Evolutionary conservation across 257 asterid species (phyloP).

Genomic region (Knoxia roxburghii): DNA sequence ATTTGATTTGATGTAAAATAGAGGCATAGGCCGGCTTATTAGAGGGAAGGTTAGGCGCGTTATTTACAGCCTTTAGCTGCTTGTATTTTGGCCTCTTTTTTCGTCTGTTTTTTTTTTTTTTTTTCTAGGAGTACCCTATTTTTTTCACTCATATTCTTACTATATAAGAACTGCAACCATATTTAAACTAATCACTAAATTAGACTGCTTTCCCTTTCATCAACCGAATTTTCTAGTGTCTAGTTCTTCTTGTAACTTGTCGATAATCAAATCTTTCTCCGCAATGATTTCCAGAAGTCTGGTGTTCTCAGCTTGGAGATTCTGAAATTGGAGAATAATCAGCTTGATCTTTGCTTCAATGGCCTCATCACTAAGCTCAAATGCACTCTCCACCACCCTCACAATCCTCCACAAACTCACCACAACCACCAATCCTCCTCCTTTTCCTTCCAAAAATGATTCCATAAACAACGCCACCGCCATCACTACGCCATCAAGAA

Average conservation of each 20-base stretch:
- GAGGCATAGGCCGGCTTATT: too few species aligned
- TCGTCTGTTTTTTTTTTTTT: too few species aligned
- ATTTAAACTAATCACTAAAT: too few species aligned
- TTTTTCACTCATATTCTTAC: too few species aligned
- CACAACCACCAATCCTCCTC: slow-evolving; percentile 31
- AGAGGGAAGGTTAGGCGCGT: too few species aligned
- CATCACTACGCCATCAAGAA: slow-evolving; percentile 26
- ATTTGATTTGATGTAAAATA: too few species aligned
- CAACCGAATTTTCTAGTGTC: background rate
- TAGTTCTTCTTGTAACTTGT: slow-evolving; percentile 17
- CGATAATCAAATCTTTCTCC: slow-evolving; percentile 26
- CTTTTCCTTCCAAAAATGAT: slow-evolving; percentile 18
- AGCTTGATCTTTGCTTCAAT: slow-evolving; percentile 25
- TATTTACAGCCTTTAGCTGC: too few species aligned
- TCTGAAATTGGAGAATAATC: slow-evolving; percentile 24
- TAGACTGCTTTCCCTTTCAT: too few species aligned
- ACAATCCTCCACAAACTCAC: slow-evolving; percentile 34
- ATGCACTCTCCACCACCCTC: slow-evolving; percentile 32
- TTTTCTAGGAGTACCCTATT: too few species aligned
- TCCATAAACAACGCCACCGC: slow-evolving; percentile 29
- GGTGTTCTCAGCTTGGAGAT: slow-evolving; percentile 22
- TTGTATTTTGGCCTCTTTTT: too few species aligned
- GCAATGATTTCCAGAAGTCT: slow-evolving; percentile 19
- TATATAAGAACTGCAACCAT: too few species aligned
- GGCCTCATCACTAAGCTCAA: slow-evolving; percentile 33